phyloP scores from a whole-genome alignment of 768 basidiomycete genomes.

The Omphalotus guepiniiformis region DNA sequence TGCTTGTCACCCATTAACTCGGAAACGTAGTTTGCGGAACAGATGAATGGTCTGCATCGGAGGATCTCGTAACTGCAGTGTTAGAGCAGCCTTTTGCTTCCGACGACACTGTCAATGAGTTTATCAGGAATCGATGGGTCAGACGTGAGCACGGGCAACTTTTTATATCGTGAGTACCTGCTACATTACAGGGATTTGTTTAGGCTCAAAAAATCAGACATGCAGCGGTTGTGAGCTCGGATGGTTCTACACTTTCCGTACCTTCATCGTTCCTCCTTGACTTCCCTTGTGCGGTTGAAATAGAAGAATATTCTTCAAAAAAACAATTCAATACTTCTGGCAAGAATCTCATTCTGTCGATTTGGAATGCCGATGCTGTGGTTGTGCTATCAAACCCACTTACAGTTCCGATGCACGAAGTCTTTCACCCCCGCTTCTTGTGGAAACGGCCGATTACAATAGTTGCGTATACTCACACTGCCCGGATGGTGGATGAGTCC shows the following conservation, averaged over 20 bases:
- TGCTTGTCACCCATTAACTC: too few relatives aligned
- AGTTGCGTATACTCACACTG: too few relatives aligned
- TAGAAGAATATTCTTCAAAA: slow-evolving; percentile 33
- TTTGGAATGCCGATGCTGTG: slow-evolving; percentile 38
- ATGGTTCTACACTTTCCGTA: slow-evolving; percentile 21
- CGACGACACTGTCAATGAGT: slow-evolving; percentile 37
- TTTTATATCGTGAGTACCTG: slow-evolving; percentile 37
- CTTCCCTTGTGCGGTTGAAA: slow-evolving; percentile 46
- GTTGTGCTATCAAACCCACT: slow-evolving; percentile 61
- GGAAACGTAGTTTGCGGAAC: slow-evolving; percentile 51
- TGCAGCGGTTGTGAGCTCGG: too few relatives aligned
- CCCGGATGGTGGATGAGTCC: not conserved
- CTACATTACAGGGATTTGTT: too few relatives aligned
- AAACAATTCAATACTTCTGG: slow-evolving; percentile 9
- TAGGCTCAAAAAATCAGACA: too few relatives aligned
- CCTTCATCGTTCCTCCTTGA: slow-evolving; percentile 54
- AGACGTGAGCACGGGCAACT: slow-evolving; percentile 24
- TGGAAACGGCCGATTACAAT: too few relatives aligned
- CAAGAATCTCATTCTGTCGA: not conserved
- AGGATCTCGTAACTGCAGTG: slow-evolving; percentile 63
- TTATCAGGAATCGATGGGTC: slow-evolving; percentile 49
- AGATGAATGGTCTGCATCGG: slow-evolving; percentile 47
- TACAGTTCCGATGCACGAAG: slow-evolving; percentile 44
- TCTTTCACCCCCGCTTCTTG: too few relatives aligned
- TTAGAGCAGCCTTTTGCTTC: slow-evolving; percentile 67